Evolutionary conservation across 306 rosid genomes (phyloP), one percentile per base, ranked within the genome.

Genomic region (Astragalus membranaceus): DNA sequence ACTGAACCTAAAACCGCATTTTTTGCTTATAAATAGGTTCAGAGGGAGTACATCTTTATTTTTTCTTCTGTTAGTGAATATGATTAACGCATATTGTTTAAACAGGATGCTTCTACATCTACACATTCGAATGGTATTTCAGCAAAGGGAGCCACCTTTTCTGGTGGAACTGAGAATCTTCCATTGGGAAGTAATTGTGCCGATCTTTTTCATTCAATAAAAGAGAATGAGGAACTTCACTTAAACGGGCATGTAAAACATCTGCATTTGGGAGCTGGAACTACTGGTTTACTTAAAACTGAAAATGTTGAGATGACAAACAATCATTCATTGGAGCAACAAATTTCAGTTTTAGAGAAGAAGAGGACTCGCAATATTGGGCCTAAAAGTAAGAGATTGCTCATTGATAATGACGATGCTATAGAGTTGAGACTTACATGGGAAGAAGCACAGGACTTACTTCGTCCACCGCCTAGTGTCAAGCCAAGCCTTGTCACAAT

Each of bases 381-480:
- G 64, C 81, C 92, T 57, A 94, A 94, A 79, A 91, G 72, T 72
- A 94, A 91, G 80, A 88, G 99, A 77, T 74, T 94, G 84, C 88
- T 76, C 54, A 88, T 94, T 84, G 82, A 86, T 46, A 86, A 89
- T 68, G 99, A 91, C 65, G 99, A 94, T 72, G 84, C 90, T 37
- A 51, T 83, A 81, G 97, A 94, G 87, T 81, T 94, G 71, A 86
- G 89, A 78, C 85, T 94, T 67, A 94, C 99, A 48, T 94, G 99
- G 99, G 96, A 91, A 85, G 99, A 94, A 85, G 97, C 97, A 52
- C 99, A 91, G 69, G 96, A 94, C 77, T 91, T 94, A 77, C 97
- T 94, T 71, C 96, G 99, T 62, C 99, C 99, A 0, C 95, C 99
- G 0, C 90, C 95, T 7, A 75, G 82, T 79, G 95, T 81, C 78